phyloP scores from a whole-genome alignment of 2,329 filamentous ascomycete genomes.

The Neoascochyta sp. region DNA sequence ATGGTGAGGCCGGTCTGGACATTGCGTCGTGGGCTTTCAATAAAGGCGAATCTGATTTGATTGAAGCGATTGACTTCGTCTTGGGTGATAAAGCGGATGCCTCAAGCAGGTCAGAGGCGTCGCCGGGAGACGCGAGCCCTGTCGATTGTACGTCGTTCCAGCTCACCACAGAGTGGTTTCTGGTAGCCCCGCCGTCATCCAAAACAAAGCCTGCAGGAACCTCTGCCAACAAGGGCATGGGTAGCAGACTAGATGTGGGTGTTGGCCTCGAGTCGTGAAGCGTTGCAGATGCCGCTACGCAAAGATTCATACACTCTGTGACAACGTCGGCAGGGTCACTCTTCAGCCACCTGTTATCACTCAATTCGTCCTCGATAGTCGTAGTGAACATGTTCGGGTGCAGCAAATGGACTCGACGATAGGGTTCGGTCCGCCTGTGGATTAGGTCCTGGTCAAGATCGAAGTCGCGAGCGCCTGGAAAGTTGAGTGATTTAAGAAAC shows the following conservation, averaged over 20 bases:
- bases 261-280: constrained; percentile 48
- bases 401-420: constrained; percentile 67
- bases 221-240: constrained; percentile 42
- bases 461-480: constrained; percentile 66
- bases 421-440: constrained; percentile 69
- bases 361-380: constrained; percentile 75
- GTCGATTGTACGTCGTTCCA: constrained; percentile 57
- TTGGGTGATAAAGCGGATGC: constrained; percentile 19
- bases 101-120: constrained; percentile 19
- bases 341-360: constrained; percentile 74
- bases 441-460: constrained; percentile 77
- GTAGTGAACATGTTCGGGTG: constrained; percentile 82
- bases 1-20: constrained; percentile 63
- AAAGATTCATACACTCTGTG: constrained; percentile 73
- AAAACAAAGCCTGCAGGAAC: constrained; percentile 32
- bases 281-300: constrained; percentile 43
- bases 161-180: constrained; percentile 39
- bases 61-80: constrained; percentile 32
- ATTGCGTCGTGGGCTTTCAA: constrained; percentile 39
- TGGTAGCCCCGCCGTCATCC: constrained; percentile 29
- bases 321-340: constrained; percentile 77
- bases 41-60: constrained; percentile 47
- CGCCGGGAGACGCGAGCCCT: constrained; percentile 35
- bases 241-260: constrained; percentile 46
- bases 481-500: constrained; percentile 70